Conservation (phyloP, 2,329 filamentous ascomycete genomes). For the Exophiala aquamarina region DNA sequence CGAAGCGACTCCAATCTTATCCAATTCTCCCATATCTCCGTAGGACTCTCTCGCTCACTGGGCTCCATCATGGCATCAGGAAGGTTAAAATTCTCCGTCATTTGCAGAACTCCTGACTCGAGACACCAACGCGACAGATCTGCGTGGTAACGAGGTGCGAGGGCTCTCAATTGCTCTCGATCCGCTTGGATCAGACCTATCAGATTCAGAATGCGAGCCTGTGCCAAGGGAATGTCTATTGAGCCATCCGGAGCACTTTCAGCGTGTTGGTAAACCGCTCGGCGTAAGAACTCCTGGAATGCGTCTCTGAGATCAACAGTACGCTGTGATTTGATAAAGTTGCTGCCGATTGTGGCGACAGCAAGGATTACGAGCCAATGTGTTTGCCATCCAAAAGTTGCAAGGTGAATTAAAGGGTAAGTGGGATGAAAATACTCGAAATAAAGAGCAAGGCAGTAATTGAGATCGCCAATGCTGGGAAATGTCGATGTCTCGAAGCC, state of each 20-base stretch:
- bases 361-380: constrained; percentile 44
- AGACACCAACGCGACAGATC: constrained; percentile 25
- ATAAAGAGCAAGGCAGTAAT: constrained; percentile 36
- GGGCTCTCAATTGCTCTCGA: constrained; percentile 15
- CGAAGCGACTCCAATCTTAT: constrained; percentile 37
- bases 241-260: constrained; percentile 11
- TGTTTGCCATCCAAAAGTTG: constrained; percentile 38
- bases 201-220: constrained; percentile 23
- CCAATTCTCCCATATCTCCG: constrained; percentile 40
- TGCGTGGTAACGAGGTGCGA: constrained; percentile 23
- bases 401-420: constrained; percentile 41
- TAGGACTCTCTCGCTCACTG: background rate
- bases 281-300: constrained; percentile 44
- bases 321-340: constrained; percentile 32
- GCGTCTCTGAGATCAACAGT: constrained; percentile 33
- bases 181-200: constrained; percentile 21
- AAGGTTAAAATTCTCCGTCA: constrained; percentile 4
- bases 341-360: constrained; percentile 42
- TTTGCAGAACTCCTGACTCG: constrained; percentile 23
- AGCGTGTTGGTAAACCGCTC: constrained; percentile 31
- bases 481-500: constrained; percentile 35
- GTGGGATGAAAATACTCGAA: constrained; percentile 40
- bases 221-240: constrained; percentile 16
- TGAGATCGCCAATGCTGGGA: constrained; percentile 30
- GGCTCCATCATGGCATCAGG: background rate